phyloP scores from a whole-genome alignment of 805 yeast genomes.

The Saccharomycopsis schoenii region DNA sequence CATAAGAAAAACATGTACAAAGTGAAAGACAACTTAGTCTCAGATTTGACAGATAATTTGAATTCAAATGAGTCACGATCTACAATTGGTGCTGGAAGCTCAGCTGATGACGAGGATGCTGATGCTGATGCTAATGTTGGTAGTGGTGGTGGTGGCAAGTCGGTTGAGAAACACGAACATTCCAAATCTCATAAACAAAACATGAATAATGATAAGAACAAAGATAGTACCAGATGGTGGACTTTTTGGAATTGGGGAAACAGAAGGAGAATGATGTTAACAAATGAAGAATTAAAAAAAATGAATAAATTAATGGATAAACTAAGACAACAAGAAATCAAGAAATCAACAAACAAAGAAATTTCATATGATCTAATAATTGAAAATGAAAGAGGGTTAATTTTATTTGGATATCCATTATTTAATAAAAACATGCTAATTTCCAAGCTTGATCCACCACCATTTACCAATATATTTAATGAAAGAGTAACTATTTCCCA shows the following conservation, averaged over 20 bases:
- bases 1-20: not conserved
- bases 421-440: constrained; percentile 13
- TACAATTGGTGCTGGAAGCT: not conserved
- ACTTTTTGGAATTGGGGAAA: not conserved
- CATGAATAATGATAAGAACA: not conserved
- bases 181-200: not conserved
- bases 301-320: not conserved
- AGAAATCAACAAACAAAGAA: not conserved
- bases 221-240: not conserved
- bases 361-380: constrained; percentile 15
- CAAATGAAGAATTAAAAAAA: not conserved
- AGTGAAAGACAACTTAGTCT: not conserved
- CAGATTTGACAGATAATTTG: not conserved
- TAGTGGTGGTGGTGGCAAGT: too few species aligned
- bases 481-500: constrained; percentile 7
- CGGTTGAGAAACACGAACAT: too few species aligned
- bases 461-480: constrained; percentile 8
- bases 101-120: not conserved
- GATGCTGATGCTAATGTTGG: too few species aligned
- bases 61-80: not conserved
- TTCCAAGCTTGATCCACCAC: constrained; percentile 10
- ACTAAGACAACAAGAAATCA: not conserved
- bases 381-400: constrained; percentile 17
- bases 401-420: constrained; percentile 16
- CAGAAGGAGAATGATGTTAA: not conserved